Evolutionary conservation across 2,329 filamentous ascomycete species (phyloP).

Genomic region (Byssochlamys sp.): DNA sequence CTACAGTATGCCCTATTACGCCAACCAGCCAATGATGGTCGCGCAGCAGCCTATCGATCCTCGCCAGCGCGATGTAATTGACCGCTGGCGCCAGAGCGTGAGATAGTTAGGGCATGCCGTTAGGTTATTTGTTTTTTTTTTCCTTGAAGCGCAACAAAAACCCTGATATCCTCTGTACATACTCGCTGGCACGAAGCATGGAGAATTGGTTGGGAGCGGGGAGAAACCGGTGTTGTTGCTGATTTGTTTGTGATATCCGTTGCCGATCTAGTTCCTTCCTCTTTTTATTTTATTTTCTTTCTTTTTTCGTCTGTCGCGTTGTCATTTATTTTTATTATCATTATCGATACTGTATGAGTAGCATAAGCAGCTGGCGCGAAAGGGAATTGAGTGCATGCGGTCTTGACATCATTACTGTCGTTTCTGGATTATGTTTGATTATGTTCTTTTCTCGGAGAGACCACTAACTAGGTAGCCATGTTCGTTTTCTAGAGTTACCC

Average conservation of each 20-base stretch:
- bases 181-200: not conserved
- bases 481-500: not conserved
- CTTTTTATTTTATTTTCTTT: not conserved
- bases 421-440: not conserved
- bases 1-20: slow-evolving; percentile 17
- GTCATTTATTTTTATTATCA: not conserved
- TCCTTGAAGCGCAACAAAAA: not conserved
- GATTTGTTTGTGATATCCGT: too few relatives aligned
- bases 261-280: too few relatives aligned
- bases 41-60: slow-evolving; percentile 36
- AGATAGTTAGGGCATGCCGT: slow-evolving; percentile 1
- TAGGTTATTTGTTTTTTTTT: slow-evolving; percentile 9
- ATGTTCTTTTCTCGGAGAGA: not conserved
- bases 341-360: not conserved
- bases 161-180: not conserved
- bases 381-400: not conserved
- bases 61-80: slow-evolving; percentile 47
- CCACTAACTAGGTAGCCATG: not conserved
- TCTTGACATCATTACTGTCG: not conserved
- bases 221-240: too few relatives aligned
- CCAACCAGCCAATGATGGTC: slow-evolving; percentile 17
- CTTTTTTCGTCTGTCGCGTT: not conserved
- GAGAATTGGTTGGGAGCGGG: too few relatives aligned
- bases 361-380: not conserved
- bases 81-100: slow-evolving; percentile 47